Evolutionary conservation across 1,284 basidiomycete genomes (phyloP).

Genomic region (Cryptococcus sp.): DNA sequence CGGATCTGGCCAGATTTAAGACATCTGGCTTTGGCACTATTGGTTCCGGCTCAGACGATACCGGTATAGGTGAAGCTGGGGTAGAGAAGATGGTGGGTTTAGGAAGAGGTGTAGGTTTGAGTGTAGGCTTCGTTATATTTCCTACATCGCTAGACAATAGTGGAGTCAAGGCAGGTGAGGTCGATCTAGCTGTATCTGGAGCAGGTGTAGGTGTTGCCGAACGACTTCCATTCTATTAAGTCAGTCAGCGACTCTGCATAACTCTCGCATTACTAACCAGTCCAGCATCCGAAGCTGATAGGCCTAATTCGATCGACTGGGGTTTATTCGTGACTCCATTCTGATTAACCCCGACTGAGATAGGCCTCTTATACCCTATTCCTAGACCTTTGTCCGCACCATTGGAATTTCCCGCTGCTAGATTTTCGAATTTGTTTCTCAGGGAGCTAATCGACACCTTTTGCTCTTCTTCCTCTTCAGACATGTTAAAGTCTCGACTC

Average conservation of each 20-base stretch:
- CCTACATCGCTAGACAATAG: neutral
- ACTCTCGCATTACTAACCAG: neutral
- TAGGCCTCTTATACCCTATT: neutral
- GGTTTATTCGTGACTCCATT: too few relatives aligned
- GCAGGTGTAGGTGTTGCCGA: neutral
- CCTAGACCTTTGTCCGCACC: neutral
- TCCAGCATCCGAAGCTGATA: neutral
- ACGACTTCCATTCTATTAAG: neutral
- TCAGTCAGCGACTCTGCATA: neutral
- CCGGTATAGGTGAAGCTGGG: neutral
- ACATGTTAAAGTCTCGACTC: too few relatives aligned
- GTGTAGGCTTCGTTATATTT: neutral
- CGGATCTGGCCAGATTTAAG: neutral
- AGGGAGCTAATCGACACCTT: neutral
- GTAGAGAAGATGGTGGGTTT: constrained; percentile 3
- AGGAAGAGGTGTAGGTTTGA: neutral
- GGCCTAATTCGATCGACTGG: neutral
- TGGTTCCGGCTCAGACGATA: constrained; percentile 4
- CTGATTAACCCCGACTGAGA: too few relatives aligned
- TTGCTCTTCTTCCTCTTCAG: neutral
- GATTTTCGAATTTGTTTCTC: neutral
- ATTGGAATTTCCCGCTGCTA: constrained; percentile 4
- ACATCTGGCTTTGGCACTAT: constrained; percentile 3
- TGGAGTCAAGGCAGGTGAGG: neutral
- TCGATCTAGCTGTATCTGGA: neutral